Conservation (phyloP, 225 moss, liverwort and hornwort genomes). For the Asterella californica region DNA sequence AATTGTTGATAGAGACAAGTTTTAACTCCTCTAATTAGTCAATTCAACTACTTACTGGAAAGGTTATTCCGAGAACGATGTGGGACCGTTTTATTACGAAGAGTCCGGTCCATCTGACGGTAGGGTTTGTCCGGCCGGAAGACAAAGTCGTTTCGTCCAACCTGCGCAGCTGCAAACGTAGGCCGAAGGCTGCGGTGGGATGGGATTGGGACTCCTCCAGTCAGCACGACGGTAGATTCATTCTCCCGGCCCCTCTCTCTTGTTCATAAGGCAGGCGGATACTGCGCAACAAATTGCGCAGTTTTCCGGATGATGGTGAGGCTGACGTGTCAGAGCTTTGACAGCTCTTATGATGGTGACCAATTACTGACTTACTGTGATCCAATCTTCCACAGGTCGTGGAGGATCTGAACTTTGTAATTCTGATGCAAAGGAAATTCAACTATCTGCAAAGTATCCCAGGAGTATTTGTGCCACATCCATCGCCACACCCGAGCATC, state of each 20-base stretch:
- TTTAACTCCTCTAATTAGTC: not conserved
- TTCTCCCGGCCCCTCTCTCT: too few relatives aligned
- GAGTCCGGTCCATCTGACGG: not conserved
- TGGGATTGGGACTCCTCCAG: too few relatives aligned
- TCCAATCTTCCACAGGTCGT: slow-evolving; percentile 32
- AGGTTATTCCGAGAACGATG: not conserved
- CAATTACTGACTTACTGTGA: too few relatives aligned
- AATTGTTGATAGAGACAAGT: not conserved
- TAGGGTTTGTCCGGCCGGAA: not conserved
- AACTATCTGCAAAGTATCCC: slow-evolving; percentile 53
- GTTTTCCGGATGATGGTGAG: not conserved
- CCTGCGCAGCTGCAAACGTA: too few relatives aligned
- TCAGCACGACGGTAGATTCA: not conserved
- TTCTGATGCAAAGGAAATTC: slow-evolving; percentile 53
- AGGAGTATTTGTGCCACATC: slow-evolving; percentile 56
- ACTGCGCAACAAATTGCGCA: not conserved
- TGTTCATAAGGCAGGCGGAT: too few relatives aligned
- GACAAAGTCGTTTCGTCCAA: not conserved
- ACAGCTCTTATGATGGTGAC: not conserved
- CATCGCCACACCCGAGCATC: slow-evolving; percentile 28
- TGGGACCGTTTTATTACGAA: not conserved
- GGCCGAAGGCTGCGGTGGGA: too few relatives aligned
- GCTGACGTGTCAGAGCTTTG: not conserved
- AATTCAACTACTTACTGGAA: not conserved
- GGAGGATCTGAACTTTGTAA: slow-evolving; percentile 53